Conservation (phyloP, 2,329 filamentous ascomycete genomes). For the Hirsutella minnesotensis region DNA sequence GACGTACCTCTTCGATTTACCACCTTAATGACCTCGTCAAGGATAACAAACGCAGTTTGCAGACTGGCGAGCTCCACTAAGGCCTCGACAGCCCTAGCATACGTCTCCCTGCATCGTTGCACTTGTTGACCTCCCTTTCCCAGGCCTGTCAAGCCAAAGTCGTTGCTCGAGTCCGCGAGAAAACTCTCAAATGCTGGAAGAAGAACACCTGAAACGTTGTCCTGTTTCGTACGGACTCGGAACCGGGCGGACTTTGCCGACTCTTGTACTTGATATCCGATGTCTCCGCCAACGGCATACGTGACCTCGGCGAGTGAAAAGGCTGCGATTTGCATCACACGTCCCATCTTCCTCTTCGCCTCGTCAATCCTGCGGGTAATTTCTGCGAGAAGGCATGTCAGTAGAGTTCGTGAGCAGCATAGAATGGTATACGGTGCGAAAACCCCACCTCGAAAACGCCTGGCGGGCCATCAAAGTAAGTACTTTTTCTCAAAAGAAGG, state of each 20-base stretch:
- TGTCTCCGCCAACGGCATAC: conserved; percentile 90
- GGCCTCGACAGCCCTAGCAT: conserved; percentile 89
- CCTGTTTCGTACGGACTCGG: conserved; percentile 86
- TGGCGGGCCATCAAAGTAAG: conserved; percentile 22
- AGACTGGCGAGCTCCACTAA: conserved; percentile 89
- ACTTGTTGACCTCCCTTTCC: conserved; percentile 97
- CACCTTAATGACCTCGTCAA: conserved; percentile 98
- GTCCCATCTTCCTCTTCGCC: conserved; percentile 97
- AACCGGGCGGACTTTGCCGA: conserved; percentile 89
- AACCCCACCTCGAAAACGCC: conserved; percentile 72
- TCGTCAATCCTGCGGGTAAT: conserved; percentile 97
- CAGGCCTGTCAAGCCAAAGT: conserved; percentile 90
- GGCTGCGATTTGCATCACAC: conserved; percentile 97
- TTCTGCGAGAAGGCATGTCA: conserved; percentile 38
- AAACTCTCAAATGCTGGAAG: conserved; percentile 90
- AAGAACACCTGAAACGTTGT: conserved; percentile 96
- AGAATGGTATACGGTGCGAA: background rate
- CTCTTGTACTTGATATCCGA: conserved; percentile 95
- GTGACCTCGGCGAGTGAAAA: conserved; percentile 97
- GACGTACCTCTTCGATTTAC: conserved; percentile 77
- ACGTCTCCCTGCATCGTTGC: conserved; percentile 88
- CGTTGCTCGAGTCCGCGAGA: conserved; percentile 77
- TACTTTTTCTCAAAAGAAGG: background rate
- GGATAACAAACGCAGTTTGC: conserved; percentile 93
- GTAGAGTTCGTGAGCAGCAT: conserved; percentile 1